Base-by-base conservation (phyloP, 192 early-diverging fungal genomes). In the Dissophora globulifera region DNA sequence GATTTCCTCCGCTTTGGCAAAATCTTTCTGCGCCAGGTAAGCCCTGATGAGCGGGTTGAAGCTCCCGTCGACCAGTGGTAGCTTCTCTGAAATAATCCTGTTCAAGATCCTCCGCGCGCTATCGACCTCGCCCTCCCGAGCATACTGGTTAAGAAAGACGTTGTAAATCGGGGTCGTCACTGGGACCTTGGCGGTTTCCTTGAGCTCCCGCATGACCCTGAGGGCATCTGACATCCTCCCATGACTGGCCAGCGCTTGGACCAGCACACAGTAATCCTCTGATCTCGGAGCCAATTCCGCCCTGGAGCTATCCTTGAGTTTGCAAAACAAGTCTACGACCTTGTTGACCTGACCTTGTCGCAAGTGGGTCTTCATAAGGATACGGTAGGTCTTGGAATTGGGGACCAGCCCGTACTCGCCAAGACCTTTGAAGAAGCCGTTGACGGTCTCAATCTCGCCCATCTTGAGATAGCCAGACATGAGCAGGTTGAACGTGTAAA, bases 381-480 rank as follows among this genome's bases (percentile, higher is more conserved):
- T 76, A 33, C 72, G 57, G 20, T 67, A 76, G 3, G 72, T 76
- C 38, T 67, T 76, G 2, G 64, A 26, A 26, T 76, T 67, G 35
- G 72, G 72, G 9, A 54, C 52, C 29, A 76, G 58, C 15, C 72
- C 72, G 19, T 76, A 76, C 26, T 76, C 72, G 45, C 58, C 72
- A 20, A 76, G 38, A 25, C 72, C 64, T 35, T 76, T 76, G 52
- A 67, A 76, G 25, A 67, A 76, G 32, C 72, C 72, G 41, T 61
- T 67, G 32, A 76, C 72, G 15, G 62, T 32, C 16, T 76, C 72
- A 17, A 62, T 49, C 16, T 76, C 63, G 27, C 64, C 64, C 72
- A 76, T 55, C 12, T 62, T 59, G n/a, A 76, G 63, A 31, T 76
- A 76, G n/a, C 72, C 72, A 3, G 62, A 41, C 72, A 76, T 76